These are phyloP conservation scores for Boletus reticulatus DNA, from an alignment of 768 basidiomycete genomes.

Conservation along the genomic window DNA sequence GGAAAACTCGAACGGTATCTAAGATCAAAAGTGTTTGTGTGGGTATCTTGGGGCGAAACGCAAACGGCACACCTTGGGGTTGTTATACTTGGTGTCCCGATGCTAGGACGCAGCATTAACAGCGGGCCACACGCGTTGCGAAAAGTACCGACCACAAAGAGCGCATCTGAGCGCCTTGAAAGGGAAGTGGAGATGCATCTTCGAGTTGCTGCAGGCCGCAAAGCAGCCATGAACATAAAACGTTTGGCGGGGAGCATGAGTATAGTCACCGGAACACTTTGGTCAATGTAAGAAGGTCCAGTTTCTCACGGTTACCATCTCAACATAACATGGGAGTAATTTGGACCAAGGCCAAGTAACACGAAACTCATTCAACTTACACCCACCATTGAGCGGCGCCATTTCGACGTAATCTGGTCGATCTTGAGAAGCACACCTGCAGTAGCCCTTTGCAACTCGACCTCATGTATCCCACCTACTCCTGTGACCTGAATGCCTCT, in stretches of 20 bases:
- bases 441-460: slow-evolving; percentile 61
- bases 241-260: slow-evolving; percentile 24
- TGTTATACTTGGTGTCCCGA: slow-evolving; percentile 93
- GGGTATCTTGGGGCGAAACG: background rate
- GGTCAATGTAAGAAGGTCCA: background rate
- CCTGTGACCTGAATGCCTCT: slow-evolving; percentile 59
- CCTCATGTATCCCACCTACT: slow-evolving; percentile 63
- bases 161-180: slow-evolving; percentile 68
- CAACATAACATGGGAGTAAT: no score
- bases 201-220: slow-evolving; percentile 17
- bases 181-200: slow-evolving; percentile 39
- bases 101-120: slow-evolving; percentile 53
- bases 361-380: no score
- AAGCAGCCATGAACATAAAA: slow-evolving; percentile 7
- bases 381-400: slow-evolving; percentile 65
- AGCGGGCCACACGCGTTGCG: slow-evolving; percentile 6
- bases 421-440: slow-evolving; percentile 83
- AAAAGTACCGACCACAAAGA: slow-evolving; percentile 71
- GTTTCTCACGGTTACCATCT: background rate
- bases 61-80: slow-evolving; percentile 63
- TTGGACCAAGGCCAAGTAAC: background rate
- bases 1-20: slow-evolving; percentile 91
- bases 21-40: slow-evolving; percentile 1
- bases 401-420: slow-evolving; percentile 65
- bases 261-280: background rate